A percentile compares a stretch with the other conserved stretches of the same genome.
Evolutionary conservation across 169 alveolate genomes (phyloP).

Genomic region (Fabrea salina): DNA sequence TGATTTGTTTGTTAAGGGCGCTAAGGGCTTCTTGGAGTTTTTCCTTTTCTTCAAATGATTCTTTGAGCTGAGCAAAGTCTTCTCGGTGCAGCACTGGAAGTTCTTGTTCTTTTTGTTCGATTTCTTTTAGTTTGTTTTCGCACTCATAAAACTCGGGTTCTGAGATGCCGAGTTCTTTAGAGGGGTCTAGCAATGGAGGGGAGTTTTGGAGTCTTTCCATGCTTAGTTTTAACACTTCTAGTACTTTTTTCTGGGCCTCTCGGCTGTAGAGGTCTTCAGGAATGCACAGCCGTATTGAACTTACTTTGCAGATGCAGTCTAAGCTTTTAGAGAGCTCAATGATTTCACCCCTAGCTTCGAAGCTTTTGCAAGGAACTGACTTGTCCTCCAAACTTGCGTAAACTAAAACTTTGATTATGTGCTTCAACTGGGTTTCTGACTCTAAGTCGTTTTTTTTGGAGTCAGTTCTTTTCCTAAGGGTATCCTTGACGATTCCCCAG

Average conservation of each 20-base stretch:
- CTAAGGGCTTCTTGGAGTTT: conserved; percentile 31
- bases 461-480: conserved; percentile 57
- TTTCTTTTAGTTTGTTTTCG: conserved; percentile 48
- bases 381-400: conserved; percentile 58
- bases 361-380: conserved; percentile 36
- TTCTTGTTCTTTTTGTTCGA: conserved; percentile 31
- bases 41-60: conserved; percentile 35
- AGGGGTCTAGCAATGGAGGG: conserved; percentile 88
- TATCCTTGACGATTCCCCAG: conserved; percentile 73
- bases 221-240: not conserved
- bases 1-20: conserved; percentile 39
- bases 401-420: conserved; percentile 55
- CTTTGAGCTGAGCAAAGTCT: not conserved
- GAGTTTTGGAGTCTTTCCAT: conserved; percentile 43
- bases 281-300: conserved; percentile 62
- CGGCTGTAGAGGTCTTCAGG: conserved; percentile 54
- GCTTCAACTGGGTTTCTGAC: conserved; percentile 39
- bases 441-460: conserved; percentile 45
- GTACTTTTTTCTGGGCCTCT: conserved; percentile 50
- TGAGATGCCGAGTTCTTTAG: conserved; percentile 90
- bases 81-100: conserved; percentile 17
- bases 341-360: not conserved
- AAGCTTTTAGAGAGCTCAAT: conserved; percentile 16
- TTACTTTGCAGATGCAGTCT: conserved; percentile 42
- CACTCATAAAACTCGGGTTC: conserved; percentile 61